Base-by-base conservation (phyloP, 2,329 filamentous ascomycete genomes). In the Harringtonia aguacate region DNA sequence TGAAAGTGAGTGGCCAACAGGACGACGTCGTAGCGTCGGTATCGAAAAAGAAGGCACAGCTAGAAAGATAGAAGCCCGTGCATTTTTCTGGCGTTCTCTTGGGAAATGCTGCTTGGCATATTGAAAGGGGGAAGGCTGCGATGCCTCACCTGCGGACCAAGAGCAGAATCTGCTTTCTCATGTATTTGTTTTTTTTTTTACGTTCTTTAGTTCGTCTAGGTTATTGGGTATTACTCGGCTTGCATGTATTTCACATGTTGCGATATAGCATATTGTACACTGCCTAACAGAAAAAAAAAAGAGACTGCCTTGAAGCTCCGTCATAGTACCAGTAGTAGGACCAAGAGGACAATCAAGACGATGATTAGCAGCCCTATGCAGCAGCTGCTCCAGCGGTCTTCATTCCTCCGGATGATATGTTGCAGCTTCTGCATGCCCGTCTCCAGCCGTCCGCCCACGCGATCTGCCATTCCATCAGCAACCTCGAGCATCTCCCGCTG, bases 281-380 rank as follows among this genome's bases (percentile, higher is more conserved):
- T 7, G 33, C 51, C 17, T 17, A 39, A 29, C 24, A 29, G 15
- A 39, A 30, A 35, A 44, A 27, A 46, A 36, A 39, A 42, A 48
- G 20, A 36, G 48, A 41, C 29, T 41, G 24, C n/a, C n/a, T 27
- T 10, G 41, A 29, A 43, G 38, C 35, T 36, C 39, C 20, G 44
- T 58, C 63, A 83, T 53, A 84, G 57, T 37, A 83, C 63, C 54
- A 84, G 57, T 36, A 97, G 68, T 53, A 98, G 66, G 50, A 97
- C 76, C 56, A 98, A 70, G 55, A 98, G 66, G 24, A 98, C 66
- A 46, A 97, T 86, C 52, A 97, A 70, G 31, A 94, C 85, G 50
- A 92, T 78, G 48, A 97, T 95, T 54, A 97, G 72, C 18, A 94
- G 68, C 5, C 72, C 86, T 54, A 98, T 95, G 62, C 89, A 97